Base-by-base conservation (phyloP, 2,329 filamentous ascomycete genomes). In the Talaromyces sp. region DNA sequence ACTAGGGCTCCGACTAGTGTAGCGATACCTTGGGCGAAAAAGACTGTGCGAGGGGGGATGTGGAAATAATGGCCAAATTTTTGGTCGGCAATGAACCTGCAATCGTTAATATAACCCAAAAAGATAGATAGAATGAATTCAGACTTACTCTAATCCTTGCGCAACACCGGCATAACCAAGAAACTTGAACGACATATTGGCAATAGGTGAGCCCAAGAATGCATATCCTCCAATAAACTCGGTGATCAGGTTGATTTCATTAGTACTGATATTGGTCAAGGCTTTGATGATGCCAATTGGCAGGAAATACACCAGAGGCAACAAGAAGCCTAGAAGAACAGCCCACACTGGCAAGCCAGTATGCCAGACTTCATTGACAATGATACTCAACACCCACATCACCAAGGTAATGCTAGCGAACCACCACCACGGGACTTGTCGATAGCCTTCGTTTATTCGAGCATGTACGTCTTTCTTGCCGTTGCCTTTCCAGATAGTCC, bases 81-180 rank as follows among this genome's bases (percentile, higher is more conserved):
- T 73, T 89, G 84, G 69, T 89, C 87, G 70, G 88, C 86, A 6
- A 86, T 82, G 72, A 89, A 89, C 73, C 86, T 88, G 61, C 1
- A 68, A 83, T 84, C 19, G 15, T 49, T 35, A 54, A 50, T 11
- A 19, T 1, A 33, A 6, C 11, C 17, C 4, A 61, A 4, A 4
- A 6, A 52, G 62, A 25, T 22, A 2, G 7, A 43, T 37, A 33
- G 9, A 15, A 41, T 22, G n/a, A 11, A 10, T 37, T 1, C 2
- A 59, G 2, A 68, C 74, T 66, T 68, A 77, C 73, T 77, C 76
- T 47, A 89, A 79, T 1, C 86, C 87, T 74, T 89, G 86, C 3
- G 84, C 81, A 82, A 89, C 87, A 74, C 84, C 86, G 61, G 89
- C 84, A 74, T 89, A 90, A 65, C 87, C 86, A 70, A 89, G 90